Base-by-base conservation (phyloP, 2,329 filamentous ascomycete species). In the Aureobasidium sp. region DNA sequence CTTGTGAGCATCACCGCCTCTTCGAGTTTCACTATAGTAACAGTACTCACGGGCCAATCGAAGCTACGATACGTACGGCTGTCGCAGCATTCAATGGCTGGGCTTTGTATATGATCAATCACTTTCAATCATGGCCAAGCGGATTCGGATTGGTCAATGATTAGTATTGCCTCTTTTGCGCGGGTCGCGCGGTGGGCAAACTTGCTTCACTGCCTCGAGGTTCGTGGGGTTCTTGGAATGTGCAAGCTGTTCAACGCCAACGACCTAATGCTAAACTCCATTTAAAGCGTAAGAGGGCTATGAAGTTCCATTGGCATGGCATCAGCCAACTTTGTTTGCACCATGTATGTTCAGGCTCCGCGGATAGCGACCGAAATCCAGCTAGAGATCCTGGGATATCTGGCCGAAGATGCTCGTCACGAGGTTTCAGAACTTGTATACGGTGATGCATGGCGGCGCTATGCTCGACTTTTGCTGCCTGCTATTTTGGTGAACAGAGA, bases 391-490 rank as follows among this genome's bases (percentile, higher is more conserved):
- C 29, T 47, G 29, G 42, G 24, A 6, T 8, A 4, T 6, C 12
- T 47, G 17, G 42, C 42, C 6, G 42, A 47, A 25, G 21, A 24
- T 25, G 42, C 42, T 35, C 42, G 42, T 24, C 42, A 47, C 17
- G 42, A 32, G 12, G 42, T 47, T 5, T 16, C 42, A 34, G 29
- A 34, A 27, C 21, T 34, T 3, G 14, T n/a, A 16, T 47, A 47
- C 21, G 42, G 29, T 29, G 30, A 47, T 6, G 42, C 42, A 34
- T 47, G 42, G 42, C 42, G 42, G 17, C 29, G 42, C 19, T 47
- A 47, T 47, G 42, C 42, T 47, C 42, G n/a, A 24, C 19, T 35
- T 3, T 24, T 47, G 6, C 11, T 34, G 29, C 30, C 42, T 24
- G 42, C 42, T 19, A 47, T 47, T 3, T 29, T 47, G 6, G 42